phyloP scores from a whole-genome alignment of 805 yeast genomes.

The Candida multigemmis region DNA sequence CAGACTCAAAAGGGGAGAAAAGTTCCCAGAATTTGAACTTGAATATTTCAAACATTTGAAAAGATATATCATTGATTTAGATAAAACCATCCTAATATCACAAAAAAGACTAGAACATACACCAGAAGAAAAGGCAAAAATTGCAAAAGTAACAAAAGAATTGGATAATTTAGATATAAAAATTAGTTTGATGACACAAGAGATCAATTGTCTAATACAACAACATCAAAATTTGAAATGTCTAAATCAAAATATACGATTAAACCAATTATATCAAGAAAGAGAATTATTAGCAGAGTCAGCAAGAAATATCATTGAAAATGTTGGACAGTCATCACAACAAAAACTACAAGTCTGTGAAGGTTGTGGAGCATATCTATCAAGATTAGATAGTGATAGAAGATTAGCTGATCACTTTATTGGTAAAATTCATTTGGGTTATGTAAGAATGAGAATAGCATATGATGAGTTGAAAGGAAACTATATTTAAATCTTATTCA shows the following conservation, averaged over 20 bases:
- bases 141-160: constrained; percentile 44
- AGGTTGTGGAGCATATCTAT: constrained; percentile 81
- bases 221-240: constrained; percentile 44
- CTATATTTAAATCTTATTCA: neutral
- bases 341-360: constrained; percentile 88
- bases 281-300: constrained; percentile 46
- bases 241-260: constrained; percentile 36
- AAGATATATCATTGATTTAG: constrained; percentile 46
- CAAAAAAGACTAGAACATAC: constrained; percentile 61
- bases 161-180: constrained; percentile 53
- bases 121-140: constrained; percentile 59
- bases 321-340: constrained; percentile 75
- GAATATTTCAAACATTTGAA: constrained; percentile 43
- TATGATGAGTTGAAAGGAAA: constrained; percentile 25
- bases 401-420: constrained; percentile 83
- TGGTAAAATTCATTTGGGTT: constrained; percentile 82
- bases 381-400: constrained; percentile 79
- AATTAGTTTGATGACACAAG: constrained; percentile 61
- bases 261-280: constrained; percentile 36
- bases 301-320: constrained; percentile 55
- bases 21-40: constrained; percentile 41
- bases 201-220: constrained; percentile 43
- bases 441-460: constrained; percentile 62
- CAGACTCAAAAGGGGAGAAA: constrained; percentile 28
- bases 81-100: constrained; percentile 55